These are phyloP conservation scores for Mucor mucedo DNA, from an alignment of 371 early-diverging fungal genomes.

Conservation along the genomic window DNA sequence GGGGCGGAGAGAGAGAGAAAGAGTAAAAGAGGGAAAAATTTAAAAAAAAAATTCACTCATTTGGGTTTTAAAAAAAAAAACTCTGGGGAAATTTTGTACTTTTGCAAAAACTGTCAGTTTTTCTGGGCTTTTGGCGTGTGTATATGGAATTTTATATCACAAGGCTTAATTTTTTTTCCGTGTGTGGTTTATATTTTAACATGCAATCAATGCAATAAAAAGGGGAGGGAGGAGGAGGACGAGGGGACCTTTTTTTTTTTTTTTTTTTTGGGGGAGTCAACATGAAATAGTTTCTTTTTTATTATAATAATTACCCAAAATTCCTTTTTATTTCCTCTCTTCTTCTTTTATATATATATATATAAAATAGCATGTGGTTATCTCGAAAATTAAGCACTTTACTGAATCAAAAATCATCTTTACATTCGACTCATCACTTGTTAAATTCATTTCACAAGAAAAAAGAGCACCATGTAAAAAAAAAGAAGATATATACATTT, in stretches of 20 bases:
- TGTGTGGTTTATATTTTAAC: constrained; percentile 9
- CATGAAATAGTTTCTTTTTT: not conserved
- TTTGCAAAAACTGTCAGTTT: too few relatives aligned
- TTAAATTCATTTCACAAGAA: not conserved
- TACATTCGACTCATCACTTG: not conserved
- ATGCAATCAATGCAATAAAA: constrained; percentile 25
- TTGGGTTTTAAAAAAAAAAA: not conserved
- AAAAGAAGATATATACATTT: not conserved
- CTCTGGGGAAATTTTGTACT: too few relatives aligned
- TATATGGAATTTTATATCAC: not conserved
- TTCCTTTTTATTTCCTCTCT: constrained; percentile 10
- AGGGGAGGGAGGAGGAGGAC: not conserved
- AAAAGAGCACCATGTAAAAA: constrained; percentile 5
- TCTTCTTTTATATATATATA: not conserved
- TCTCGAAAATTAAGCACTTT: constrained; percentile 34
- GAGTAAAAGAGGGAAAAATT: not conserved
- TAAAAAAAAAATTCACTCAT: not conserved
- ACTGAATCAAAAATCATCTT: constrained; percentile 6
- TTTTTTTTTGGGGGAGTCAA: not conserved
- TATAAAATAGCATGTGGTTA: constrained; percentile 34
- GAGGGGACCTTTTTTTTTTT: too few relatives aligned
- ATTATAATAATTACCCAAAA: constrained; percentile 4
- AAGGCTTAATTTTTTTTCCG: not conserved
- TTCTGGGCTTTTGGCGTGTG: too few relatives aligned
- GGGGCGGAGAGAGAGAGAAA: not conserved